phyloP scores from a whole-genome alignment of 495 filamentous ascomycete species.

The Immersiella caudata region DNA sequence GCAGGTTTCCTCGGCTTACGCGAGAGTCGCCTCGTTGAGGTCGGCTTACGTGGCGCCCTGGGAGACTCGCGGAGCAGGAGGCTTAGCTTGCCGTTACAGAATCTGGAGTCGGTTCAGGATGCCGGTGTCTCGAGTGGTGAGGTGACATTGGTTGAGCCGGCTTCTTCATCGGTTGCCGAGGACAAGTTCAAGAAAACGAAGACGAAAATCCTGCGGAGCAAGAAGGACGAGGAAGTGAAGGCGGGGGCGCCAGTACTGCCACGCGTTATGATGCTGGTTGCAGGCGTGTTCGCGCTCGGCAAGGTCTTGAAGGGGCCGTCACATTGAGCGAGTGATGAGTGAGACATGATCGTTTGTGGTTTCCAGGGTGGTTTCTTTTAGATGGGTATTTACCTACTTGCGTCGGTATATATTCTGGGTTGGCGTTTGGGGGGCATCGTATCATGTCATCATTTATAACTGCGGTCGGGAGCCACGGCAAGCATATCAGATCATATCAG shows the following conservation, averaged over 20 bases:
- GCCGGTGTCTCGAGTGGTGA: neutral
- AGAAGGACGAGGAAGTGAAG: neutral
- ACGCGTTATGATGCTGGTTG: constrained; percentile 34
- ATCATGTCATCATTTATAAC: neutral
- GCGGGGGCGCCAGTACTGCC: constrained; percentile 23
- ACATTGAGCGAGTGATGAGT: constrained; percentile 12
- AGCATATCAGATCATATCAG: neutral
- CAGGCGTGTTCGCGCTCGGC: constrained; percentile 29
- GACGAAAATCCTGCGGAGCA: neutral
- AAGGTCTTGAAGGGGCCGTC: constrained; percentile 28
- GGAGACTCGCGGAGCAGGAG: constrained; percentile 24
- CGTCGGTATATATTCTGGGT: neutral
- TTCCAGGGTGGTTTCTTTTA: neutral
- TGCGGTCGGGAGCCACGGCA: neutral
- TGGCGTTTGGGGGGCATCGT: neutral
- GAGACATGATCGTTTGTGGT: neutral
- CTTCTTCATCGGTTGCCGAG: neutral
- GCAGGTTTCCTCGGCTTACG: constrained; percentile 47
- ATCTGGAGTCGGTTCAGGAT: neutral
- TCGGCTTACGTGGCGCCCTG: constrained; percentile 42
- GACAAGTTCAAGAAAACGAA: constrained; percentile 5
- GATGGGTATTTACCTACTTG: neutral
- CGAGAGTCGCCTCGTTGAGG: constrained; percentile 36
- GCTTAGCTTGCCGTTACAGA: constrained; percentile 29
- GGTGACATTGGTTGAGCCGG: too few relatives aligned